phyloP scores from a whole-genome alignment of 331 rosid species.

The Acacia concinna region DNA sequence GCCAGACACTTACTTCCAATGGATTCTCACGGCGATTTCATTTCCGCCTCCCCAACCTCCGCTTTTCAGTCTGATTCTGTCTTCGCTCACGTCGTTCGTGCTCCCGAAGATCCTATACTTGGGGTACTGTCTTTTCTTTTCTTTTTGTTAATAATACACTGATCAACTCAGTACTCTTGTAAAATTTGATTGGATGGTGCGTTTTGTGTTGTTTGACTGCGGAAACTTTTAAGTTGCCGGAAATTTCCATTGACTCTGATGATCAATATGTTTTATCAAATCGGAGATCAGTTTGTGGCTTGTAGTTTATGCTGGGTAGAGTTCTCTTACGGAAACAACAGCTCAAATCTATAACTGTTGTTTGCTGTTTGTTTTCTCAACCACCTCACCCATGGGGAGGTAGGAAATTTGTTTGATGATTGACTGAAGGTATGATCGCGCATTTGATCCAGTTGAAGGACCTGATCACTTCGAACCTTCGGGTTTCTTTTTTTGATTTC shows the following conservation, averaged over 20 bases:
- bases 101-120: conserved; percentile 97
- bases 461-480: background rate
- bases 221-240: background rate
- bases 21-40: conserved; percentile 33
- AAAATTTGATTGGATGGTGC: background rate
- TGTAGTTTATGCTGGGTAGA: background rate
- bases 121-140: conserved; percentile 55
- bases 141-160: background rate
- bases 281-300: background rate
- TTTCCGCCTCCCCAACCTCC: conserved; percentile 48
- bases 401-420: background rate
- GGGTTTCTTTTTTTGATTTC: background rate
- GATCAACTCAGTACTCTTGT: background rate
- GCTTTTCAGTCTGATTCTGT: conserved; percentile 53
- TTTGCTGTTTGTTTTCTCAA: background rate
- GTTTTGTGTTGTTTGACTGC: background rate
- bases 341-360: background rate
- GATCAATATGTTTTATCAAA: background rate
- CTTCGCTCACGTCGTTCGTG: conserved; percentile 78
- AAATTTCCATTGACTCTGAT: background rate
- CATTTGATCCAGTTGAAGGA: background rate
- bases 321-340: background rate
- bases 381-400: background rate
- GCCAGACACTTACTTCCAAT: conserved; percentile 48
- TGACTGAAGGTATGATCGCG: background rate